phyloP scores from a whole-genome alignment of 768 basidiomycete species.

The Serendipita vermifera region DNA sequence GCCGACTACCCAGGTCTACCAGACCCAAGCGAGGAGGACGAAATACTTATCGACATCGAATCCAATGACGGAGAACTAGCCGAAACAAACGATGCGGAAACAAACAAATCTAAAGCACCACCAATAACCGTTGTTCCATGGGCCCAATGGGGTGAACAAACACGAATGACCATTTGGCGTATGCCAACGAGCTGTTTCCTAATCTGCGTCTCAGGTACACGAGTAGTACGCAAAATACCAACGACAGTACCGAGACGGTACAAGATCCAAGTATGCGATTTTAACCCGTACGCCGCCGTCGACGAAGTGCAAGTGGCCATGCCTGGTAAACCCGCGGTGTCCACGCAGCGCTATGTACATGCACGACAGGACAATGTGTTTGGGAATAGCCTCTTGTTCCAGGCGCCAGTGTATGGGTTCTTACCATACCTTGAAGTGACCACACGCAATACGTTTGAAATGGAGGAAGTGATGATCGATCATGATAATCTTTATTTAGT shows the following conservation, averaged over 20 bases:
- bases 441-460: not conserved
- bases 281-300: not conserved
- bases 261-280: constrained; percentile 4
- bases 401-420: not conserved
- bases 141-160: not conserved
- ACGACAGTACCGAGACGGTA: not conserved
- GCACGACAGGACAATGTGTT: not conserved
- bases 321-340: not conserved
- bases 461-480: not conserved
- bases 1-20: not conserved
- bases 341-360: not conserved
- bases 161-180: not conserved
- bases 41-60: too few species aligned
- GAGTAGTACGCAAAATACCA: not conserved
- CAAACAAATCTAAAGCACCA: too few species aligned
- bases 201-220: not conserved
- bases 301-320: not conserved
- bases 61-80: too few species aligned
- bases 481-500: constrained; percentile 1
- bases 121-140: not conserved
- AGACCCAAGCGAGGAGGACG: too few species aligned
- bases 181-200: not conserved
- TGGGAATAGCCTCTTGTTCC: not conserved
- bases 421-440: constrained; percentile 1
- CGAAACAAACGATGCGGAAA: too few species aligned